phyloP scores from a whole-genome alignment of 768 basidiomycete genomes.

The Cyathus striatus region DNA sequence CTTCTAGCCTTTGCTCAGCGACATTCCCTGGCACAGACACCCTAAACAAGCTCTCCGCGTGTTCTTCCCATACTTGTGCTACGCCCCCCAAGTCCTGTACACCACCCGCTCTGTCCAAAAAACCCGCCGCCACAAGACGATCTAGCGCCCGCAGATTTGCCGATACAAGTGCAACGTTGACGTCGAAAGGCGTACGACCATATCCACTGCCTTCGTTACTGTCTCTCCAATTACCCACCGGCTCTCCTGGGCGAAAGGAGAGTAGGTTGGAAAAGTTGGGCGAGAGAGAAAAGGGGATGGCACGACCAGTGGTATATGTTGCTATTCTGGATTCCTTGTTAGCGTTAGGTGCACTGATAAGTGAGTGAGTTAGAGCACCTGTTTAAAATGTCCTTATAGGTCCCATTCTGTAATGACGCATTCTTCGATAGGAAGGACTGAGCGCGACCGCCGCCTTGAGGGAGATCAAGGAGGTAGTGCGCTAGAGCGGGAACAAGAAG shows the following conservation, averaged over 20 bases:
- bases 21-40: constrained; percentile 20
- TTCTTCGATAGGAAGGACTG: constrained; percentile 23
- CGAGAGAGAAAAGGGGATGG: constrained; percentile 27
- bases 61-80: constrained; percentile 30
- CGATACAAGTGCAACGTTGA: constrained; percentile 36
- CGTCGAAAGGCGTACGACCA: constrained; percentile 39
- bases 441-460: constrained; percentile 31
- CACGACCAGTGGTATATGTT: constrained; percentile 32
- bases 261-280: constrained; percentile 24
- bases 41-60: constrained; percentile 29
- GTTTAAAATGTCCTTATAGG: constrained; percentile 30
- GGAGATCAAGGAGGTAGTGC: constrained; percentile 39
- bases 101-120: constrained; percentile 12
- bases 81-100: constrained; percentile 10
- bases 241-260: constrained; percentile 29
- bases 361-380: constrained; percentile 12
- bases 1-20: constrained; percentile 24
- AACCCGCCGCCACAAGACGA: constrained; percentile 18
- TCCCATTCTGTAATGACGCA: constrained; percentile 35
- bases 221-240: constrained; percentile 42
- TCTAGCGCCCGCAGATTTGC: constrained; percentile 32
- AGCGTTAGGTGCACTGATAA: background rate
- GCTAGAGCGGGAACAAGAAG: constrained; percentile 33
- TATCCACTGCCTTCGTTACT: constrained; percentile 35
- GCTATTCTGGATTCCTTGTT: constrained; percentile 19